Base-by-base conservation (phyloP, 2,329 filamentous ascomycete genomes). In the Phyllosticta citribraziliensis region DNA sequence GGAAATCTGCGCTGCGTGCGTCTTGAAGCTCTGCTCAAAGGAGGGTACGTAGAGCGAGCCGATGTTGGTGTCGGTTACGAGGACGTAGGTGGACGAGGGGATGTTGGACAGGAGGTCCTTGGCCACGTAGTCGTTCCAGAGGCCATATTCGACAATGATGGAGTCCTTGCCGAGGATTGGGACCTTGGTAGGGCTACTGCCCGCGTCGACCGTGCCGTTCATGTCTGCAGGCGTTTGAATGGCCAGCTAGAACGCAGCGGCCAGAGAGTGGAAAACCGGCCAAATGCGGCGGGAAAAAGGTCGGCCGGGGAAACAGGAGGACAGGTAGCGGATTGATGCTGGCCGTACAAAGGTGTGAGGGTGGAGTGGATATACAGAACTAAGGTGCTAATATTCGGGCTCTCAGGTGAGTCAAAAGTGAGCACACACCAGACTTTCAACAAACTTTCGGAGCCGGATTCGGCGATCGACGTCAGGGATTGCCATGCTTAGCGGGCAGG, bases 41-140 rank as follows among this genome's bases (percentile, higher is more conserved):
- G 79, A 72, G n/a, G 89, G 85, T 0, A 91, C 86, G 74, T 97
- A 97, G 68, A 87, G 82, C 22, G 87, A 82, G 64, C 83, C 84
- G 64, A 99, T 84, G 72, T 97, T 97, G 54, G 92, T 96, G 76
- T 99, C 94, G 74, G 94, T 97, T 70, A 99, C 89, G 64, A 99
- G 86, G 62, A 97, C 88, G 73, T 97, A 99, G 64, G 93, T 97
- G 19, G 91, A 95, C 20, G 92, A 94, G 57, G 83, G 76, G 63
- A 94, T 80, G 72, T 88, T 89, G 60, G 82, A 76, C 64, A 97
- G 80, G 61, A 99, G 82, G 75, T 99, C 93, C 67, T 86, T 77
- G 58, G 87, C 85, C 65, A 97, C 86, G 72, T 89, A 94, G 70
- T 82, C 82, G 65, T 87, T 84, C 90, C 92, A 97, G 61, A 99